Evolutionary conservation across 495 filamentous ascomycete genomes (phyloP).

Genomic region (Daldinia loculata): DNA sequence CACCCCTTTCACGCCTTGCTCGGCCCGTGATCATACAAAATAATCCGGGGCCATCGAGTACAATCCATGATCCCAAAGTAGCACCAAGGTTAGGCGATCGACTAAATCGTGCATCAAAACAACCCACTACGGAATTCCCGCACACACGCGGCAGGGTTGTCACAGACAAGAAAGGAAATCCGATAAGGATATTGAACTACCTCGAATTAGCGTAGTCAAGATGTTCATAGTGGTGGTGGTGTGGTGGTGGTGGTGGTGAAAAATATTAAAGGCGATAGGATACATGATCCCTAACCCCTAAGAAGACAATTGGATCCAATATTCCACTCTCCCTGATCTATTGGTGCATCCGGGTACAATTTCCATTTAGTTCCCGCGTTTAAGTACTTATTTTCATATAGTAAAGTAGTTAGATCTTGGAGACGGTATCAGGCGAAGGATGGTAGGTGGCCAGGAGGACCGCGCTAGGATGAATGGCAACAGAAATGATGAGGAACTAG

Average conservation of each 20-base stretch:
- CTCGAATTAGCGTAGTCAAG: neutral
- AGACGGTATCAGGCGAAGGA: neutral
- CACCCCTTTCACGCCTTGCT: neutral
- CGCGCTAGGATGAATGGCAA: neutral
- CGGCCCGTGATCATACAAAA: conserved; percentile 11
- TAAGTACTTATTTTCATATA: neutral
- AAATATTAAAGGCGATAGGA: neutral
- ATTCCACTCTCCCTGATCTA: neutral
- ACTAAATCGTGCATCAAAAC: neutral
- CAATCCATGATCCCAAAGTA: conserved; percentile 1
- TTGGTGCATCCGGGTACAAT: neutral
- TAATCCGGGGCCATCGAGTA: neutral
- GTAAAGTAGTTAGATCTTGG: neutral
- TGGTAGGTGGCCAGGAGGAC: neutral
- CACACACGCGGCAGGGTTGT: neutral
- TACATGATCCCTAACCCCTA: neutral
- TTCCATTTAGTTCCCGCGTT: neutral
- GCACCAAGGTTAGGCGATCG: neutral
- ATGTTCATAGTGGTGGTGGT: neutral
- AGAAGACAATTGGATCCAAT: neutral
- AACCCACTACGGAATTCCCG: neutral
- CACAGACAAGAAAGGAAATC: neutral
- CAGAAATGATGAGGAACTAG: neutral
- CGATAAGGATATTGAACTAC: neutral
- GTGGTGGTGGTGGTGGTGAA: neutral